Conservation (phyloP, 768 basidiomycete genomes). For the Psilocybe subaeruginosa region DNA sequence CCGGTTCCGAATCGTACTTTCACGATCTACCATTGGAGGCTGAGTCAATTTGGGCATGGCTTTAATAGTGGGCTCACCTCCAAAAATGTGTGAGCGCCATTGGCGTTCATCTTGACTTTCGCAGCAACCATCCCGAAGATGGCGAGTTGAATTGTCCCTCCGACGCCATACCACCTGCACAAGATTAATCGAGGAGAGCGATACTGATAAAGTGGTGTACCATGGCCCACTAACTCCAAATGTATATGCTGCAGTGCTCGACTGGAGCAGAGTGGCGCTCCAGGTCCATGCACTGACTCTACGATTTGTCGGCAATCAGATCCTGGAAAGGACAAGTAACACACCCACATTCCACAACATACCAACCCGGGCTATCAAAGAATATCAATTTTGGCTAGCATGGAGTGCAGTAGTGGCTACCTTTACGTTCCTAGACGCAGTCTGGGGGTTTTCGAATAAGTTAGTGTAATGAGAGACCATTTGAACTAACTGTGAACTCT, state of each 20-base stretch:
- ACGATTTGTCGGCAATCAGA: not conserved
- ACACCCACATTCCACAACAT: conserved; percentile 48
- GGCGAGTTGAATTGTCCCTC: conserved; percentile 55
- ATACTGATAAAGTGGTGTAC: conserved; percentile 23
- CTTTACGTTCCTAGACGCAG: conserved; percentile 49
- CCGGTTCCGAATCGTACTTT: conserved; percentile 49
- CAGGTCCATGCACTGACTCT: conserved; percentile 61
- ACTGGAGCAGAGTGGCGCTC: conserved; percentile 59
- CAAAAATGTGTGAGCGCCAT: conserved; percentile 58
- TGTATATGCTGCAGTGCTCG: conserved; percentile 53
- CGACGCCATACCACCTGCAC: conserved; percentile 51
- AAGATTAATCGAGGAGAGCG: not conserved
- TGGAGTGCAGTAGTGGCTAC: conserved; percentile 17
- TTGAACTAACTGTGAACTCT: conserved; percentile 43
- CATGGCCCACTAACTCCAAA: conserved; percentile 56
- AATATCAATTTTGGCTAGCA: not conserved
- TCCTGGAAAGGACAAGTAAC: not conserved
- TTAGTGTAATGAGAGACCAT: not conserved
- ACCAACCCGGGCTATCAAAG: conserved; percentile 45
- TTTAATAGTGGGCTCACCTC: conserved; percentile 34
- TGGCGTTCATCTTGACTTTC: conserved; percentile 63
- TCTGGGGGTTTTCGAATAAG: conserved; percentile 24
- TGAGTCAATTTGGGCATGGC: not conserved
- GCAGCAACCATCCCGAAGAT: conserved; percentile 57
- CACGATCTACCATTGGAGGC: conserved; percentile 40